Conservation (phyloP, 2,329 filamentous ascomycete species). For the Fusarium domesticum region DNA sequence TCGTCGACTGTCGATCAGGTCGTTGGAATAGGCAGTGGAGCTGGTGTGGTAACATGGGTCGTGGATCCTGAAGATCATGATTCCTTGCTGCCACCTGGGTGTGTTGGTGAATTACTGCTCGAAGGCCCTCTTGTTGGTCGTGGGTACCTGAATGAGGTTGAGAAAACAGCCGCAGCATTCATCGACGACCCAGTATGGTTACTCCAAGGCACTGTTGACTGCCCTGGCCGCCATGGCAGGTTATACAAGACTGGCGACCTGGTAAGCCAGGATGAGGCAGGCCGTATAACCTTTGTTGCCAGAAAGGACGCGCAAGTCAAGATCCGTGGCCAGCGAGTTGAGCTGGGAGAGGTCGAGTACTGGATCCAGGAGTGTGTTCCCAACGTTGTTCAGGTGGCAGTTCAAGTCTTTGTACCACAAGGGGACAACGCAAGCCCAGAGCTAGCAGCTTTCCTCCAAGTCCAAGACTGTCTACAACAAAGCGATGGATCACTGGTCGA, state of each 20-base stretch:
- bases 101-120: constrained; percentile 2
- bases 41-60: constrained; percentile 3
- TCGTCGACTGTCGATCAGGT: not conserved
- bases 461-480: not conserved
- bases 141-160: constrained; percentile 6
- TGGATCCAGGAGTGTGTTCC: constrained; percentile 2
- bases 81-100: not conserved
- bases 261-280: constrained; percentile 35
- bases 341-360: constrained; percentile 36
- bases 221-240: not conserved
- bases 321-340: constrained; percentile 56
- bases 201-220: not conserved
- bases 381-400: constrained; percentile 1
- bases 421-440: constrained; percentile 2
- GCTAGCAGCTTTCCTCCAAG: constrained; percentile 5
- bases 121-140: constrained; percentile 4
- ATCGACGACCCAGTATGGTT: constrained; percentile 1
- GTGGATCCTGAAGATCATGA: constrained; percentile 2
- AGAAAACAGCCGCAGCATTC: not conserved
- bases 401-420: constrained; percentile 5
- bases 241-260: constrained; percentile 49
- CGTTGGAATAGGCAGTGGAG: not conserved
- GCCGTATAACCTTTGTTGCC: constrained; percentile 42
- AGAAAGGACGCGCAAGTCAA: constrained; percentile 58
- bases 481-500: not conserved